A percentile compares a stretch with the other conserved stretches of the same genome.
Evolutionary conservation across 2,329 filamentous ascomycete species (phyloP).

Genomic region (Verticillium longisporum): DNA sequence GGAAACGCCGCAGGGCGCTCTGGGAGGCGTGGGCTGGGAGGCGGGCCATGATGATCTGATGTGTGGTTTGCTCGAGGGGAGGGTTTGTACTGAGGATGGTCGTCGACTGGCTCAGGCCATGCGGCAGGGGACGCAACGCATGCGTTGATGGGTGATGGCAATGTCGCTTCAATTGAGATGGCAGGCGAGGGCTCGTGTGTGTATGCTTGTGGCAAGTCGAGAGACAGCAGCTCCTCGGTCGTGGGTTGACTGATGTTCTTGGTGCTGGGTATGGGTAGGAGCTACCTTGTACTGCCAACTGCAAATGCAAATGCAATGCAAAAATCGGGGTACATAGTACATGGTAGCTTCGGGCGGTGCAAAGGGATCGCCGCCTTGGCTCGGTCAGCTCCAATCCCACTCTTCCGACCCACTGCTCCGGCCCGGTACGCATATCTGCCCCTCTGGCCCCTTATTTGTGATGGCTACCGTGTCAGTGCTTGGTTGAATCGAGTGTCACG

Average conservation of each 20-base stretch:
- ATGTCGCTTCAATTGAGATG: not conserved
- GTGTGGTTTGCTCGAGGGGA: not conserved
- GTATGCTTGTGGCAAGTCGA: not conserved
- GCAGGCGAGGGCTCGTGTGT: not conserved
- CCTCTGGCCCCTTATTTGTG: not conserved
- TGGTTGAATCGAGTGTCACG: not conserved
- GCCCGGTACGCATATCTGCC: not conserved
- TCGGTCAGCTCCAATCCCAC: not conserved
- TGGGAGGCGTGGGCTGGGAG: constrained; percentile 6
- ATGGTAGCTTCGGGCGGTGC: not conserved
- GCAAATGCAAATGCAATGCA: not conserved
- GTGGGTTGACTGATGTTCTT: not conserved
- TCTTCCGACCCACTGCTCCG: not conserved
- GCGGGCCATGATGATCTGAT: constrained; percentile 1
- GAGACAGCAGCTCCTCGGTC: not conserved
- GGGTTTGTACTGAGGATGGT: not conserved
- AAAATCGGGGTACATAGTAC: not conserved
- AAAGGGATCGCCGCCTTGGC: not conserved
- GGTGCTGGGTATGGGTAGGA: not conserved
- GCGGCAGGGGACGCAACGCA: not conserved
- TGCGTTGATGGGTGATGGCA: not conserved
- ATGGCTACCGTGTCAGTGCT: not conserved
- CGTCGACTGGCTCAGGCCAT: not conserved
- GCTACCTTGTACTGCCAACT: not conserved
- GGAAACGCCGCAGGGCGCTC: constrained; percentile 7